These are phyloP conservation scores for Phytophthora litchii DNA, from an alignment of 352 stramenopile genomes.

Conservation along the genomic window DNA sequence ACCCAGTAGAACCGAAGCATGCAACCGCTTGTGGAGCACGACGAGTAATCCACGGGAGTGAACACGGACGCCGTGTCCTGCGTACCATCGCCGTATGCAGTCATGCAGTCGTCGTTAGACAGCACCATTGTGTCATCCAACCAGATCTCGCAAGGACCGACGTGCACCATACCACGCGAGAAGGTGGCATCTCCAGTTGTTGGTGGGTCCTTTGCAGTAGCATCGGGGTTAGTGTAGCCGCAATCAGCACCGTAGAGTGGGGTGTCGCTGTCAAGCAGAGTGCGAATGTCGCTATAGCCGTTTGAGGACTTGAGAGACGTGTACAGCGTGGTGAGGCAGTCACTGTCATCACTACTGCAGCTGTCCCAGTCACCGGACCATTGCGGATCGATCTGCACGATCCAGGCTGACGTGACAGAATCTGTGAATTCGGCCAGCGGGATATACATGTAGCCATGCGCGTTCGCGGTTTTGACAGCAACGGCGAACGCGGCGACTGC, in stretches of 20 bases:
- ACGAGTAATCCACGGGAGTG: slow-evolving; percentile 44
- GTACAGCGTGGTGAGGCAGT: slow-evolving; percentile 33
- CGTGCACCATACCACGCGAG: slow-evolving; percentile 39
- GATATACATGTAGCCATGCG: slow-evolving; percentile 46
- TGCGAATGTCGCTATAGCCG: slow-evolving; percentile 35
- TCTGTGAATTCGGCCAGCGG: slow-evolving; percentile 35
- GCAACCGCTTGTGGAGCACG: slow-evolving; percentile 35
- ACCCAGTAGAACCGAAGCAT: slow-evolving; percentile 51
- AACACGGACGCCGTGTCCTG: slow-evolving; percentile 35
- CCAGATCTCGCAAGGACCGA: slow-evolving; percentile 42
- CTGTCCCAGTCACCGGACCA: slow-evolving; percentile 36
- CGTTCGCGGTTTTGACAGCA: slow-evolving; percentile 17
- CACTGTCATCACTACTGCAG: slow-evolving; percentile 27
- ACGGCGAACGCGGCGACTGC: slow-evolving; percentile 6
- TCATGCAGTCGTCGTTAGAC: slow-evolving; percentile 40
- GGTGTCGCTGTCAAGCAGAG: slow-evolving; percentile 36
- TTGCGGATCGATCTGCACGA: slow-evolving; percentile 39
- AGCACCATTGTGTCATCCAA: slow-evolving; percentile 42
- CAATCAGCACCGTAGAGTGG: slow-evolving; percentile 36
- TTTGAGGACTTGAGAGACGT: slow-evolving; percentile 33
- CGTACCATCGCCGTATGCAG: slow-evolving; percentile 35
- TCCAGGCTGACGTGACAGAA: slow-evolving; percentile 32
- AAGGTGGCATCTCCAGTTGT: slow-evolving; percentile 36
- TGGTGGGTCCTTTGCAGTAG: slow-evolving; percentile 31
- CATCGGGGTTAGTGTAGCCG: slow-evolving; percentile 37